Evolutionary conservation across 805 yeast species (phyloP), one percentile per base, ranked within the genome.

Genomic region (Yamadazyma scolyti): DNA sequence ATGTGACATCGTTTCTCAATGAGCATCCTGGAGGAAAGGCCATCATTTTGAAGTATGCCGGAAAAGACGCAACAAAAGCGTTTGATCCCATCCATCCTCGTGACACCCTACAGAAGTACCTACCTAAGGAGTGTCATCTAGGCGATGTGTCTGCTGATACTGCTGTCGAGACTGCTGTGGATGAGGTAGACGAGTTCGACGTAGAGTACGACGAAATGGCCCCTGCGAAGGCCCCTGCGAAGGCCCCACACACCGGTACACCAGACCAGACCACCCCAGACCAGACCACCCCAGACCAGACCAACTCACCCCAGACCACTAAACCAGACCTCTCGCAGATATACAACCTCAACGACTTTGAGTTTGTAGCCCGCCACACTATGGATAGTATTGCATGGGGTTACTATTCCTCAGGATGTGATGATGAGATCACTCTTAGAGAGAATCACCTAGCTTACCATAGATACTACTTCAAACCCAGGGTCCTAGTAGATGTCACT

Each of bases 381-480:
- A 65, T 90, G 68, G 73, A 85, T 18, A 77, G 75, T 30, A 54
- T 56, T 11, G 97, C 93, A 0, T 85, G 97, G 94, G 93, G 93
- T 9, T 90, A 90, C 58, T 90, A 88, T 54, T 82, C 94, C 4
- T 77, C 88, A 20, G 97, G 90, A 7, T 73, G 95, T 11, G 97
- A 90, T 57, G 97, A 90, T 56, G 97, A 90, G 61, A 75, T 90
- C 44, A 74, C 96, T 2, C 54, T 84, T 49, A 73, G 97, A 45
- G 96, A 89, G 50, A 90, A 90, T 61, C 97, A 88, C 55, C 71
- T 78, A 31, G 94, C 96, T 3, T 90, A 76, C 61, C 95, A 86
- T 50, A 67, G 95, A 18, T 75, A 89, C 31, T 88, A 83, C 62
- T 90, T 90, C 68, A 79, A 82, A 43, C 97, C 97, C 9, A 68